Percentiles rank a stretch among this genome's conserved stretches.
These are phyloP conservation scores for Fraxinus nigra DNA, from an alignment of 305 asterid species.

Conservation along the genomic window DNA sequence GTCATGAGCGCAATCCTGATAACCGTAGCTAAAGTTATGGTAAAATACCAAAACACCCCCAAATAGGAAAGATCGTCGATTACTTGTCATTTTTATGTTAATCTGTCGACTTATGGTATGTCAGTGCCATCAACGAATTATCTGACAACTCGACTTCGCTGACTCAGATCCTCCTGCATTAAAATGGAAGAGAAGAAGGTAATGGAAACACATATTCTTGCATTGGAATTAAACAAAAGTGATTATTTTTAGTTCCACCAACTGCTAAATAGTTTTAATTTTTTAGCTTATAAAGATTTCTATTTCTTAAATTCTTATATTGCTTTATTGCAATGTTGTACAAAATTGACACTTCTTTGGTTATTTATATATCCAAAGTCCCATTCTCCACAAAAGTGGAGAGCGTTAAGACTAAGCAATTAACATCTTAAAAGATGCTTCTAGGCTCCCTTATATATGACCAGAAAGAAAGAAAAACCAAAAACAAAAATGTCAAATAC, in stretches of 20 bases:
- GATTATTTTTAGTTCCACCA: not conserved
- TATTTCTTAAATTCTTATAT: not conserved
- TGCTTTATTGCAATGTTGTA: not conserved
- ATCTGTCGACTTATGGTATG: too few relatives aligned
- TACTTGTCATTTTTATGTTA: too few relatives aligned
- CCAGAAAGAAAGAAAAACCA: not conserved
- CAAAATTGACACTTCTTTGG: not conserved
- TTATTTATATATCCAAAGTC: not conserved
- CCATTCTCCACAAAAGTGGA: not conserved
- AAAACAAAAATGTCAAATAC: not conserved
- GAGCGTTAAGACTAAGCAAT: not conserved
- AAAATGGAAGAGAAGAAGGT: not conserved
- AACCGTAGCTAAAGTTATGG: too few relatives aligned
- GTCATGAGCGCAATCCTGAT: too few relatives aligned
- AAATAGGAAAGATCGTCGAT: too few relatives aligned
- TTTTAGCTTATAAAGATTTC: not conserved
- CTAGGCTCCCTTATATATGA: not conserved
- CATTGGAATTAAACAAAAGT: not conserved
- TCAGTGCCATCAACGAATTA: too few relatives aligned
- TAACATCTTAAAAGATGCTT: conserved; percentile 1
- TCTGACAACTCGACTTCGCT: too few relatives aligned
- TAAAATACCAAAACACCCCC: too few relatives aligned
- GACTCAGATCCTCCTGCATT: too few relatives aligned
- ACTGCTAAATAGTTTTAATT: not conserved
- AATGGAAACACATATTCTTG: not conserved